Base-by-base conservation (phyloP, 2,329 filamentous ascomycete genomes). In the Achaetomium macrosporum region DNA sequence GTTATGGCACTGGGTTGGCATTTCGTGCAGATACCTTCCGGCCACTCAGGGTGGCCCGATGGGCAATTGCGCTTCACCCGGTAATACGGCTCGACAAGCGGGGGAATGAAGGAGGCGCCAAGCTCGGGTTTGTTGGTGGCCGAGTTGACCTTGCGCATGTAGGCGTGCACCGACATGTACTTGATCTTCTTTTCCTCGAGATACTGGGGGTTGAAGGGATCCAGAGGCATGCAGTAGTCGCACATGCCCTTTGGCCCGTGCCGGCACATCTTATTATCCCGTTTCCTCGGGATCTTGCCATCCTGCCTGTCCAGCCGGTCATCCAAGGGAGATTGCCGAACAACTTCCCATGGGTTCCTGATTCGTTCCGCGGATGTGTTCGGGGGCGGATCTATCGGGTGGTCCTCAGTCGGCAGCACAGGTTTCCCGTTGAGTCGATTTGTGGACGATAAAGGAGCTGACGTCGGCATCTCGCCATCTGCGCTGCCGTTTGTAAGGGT, bases 211-310 rank as follows among this genome's bases (percentile, higher is more conserved):
- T 95, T 85, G 70, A 95, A 99, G 1, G 93, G 93, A 65, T 99
- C 93, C 47, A 97, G 73, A 0, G 95, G 95, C 82, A 95, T 95
- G 73, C 93, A 99, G 72, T 96, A 95, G 72, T 99, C 93, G 71
- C 93, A 99, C 93, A 99, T 99, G 68, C 93, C 93, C 72, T 96
- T 97, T 47, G 87, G 85, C 1, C 92, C 92, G 68, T 99, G 93
- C 57, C 89, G 85, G 73, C 93, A 99, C 90, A 99, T 93, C 67
- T 88, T 88, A 54, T 73, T 68, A 67, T 95, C 89, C 54, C 79
- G 79, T 57, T 80, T 80, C 57, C 91, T 78, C 17, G 82, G 74
- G 47, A 96, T 96, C 73, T 96, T 99, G 60, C 93, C 93, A 76
- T 93, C 86, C 60, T 85, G 79, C 71, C 83, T 89, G 70, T 99